phyloP scores from a whole-genome alignment of 805 yeast genomes.

The Metschnikowia peoriensis region DNA sequence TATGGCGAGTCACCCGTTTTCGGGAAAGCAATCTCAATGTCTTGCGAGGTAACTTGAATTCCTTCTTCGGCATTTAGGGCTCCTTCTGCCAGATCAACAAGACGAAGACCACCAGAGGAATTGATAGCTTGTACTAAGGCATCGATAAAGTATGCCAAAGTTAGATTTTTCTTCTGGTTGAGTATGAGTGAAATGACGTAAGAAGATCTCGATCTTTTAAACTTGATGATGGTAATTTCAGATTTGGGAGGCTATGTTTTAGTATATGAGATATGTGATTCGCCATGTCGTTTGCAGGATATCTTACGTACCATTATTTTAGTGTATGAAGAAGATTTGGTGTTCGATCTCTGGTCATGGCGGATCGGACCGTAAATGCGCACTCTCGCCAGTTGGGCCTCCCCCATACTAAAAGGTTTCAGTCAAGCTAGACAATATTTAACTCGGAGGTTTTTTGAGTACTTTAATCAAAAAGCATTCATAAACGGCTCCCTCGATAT shows the following conservation, averaged over 20 bases:
- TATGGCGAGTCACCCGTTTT: slow-evolving; percentile 36
- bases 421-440: no score
- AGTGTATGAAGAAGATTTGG: not conserved
- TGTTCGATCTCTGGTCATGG: no score
- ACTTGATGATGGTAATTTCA: slow-evolving; percentile 31
- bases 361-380: no score
- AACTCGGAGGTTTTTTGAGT: no score
- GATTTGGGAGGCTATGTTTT: slow-evolving; percentile 26
- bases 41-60: slow-evolving; percentile 16
- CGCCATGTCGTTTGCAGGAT: not conserved
- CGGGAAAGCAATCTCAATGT: slow-evolving; percentile 42
- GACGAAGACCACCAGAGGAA: slow-evolving; percentile 47
- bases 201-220: slow-evolving; percentile 33
- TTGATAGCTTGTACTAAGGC: slow-evolving; percentile 40
- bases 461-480: no score
- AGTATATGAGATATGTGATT: not conserved
- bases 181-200: slow-evolving; percentile 29
- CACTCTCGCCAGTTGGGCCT: no score
- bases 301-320: not conserved
- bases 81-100: slow-evolving; percentile 19
- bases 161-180: slow-evolving; percentile 15
- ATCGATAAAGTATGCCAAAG: slow-evolving; percentile 20
- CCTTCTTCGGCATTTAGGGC: slow-evolving; percentile 13
- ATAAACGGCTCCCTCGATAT: no score
- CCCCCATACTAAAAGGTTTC: no score